Conservation (phyloP, 306 rosid species). For the Ceratonia siliqua region DNA sequence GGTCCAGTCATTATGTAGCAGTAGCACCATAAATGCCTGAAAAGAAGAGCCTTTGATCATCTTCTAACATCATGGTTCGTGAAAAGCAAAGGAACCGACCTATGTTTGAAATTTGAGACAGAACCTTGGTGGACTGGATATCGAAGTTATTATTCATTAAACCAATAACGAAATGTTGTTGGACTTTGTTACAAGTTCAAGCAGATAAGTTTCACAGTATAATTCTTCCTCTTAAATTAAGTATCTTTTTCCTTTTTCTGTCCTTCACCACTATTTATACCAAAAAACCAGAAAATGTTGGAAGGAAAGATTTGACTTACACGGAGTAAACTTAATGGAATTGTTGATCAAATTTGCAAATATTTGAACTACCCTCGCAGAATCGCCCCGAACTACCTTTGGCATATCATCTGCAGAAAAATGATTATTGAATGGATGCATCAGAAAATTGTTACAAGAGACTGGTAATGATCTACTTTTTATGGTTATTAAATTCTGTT, state of each 20-base stretch:
- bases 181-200: neutral
- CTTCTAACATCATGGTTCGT: too few species aligned
- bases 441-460: conserved; percentile 14
- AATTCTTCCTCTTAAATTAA: neutral
- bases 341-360: conserved; percentile 95
- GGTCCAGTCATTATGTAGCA: neutral
- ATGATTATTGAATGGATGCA: conserved; percentile 11
- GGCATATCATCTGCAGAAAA: conserved; percentile 84
- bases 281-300: neutral
- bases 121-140: too few species aligned
- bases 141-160: neutral
- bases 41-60: too few species aligned
- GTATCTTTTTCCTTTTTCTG: neutral
- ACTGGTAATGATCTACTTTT: conserved; percentile 10
- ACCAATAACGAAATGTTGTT: neutral
- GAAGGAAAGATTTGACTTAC: conserved; percentile 50
- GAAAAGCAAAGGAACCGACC: too few species aligned
- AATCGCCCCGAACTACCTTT: conserved; percentile 85
- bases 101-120: too few species aligned
- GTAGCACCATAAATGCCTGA: too few species aligned
- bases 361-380: conserved; percentile 96
- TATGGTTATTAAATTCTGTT: conserved; percentile 16
- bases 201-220: neutral
- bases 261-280: neutral
- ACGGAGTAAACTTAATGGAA: conserved; percentile 91